Percentiles rank a stretch among this genome's conserved stretches.
phyloP scores from a whole-genome alignment of 2,329 filamentous ascomycete species.

The Cladosporium sp. region DNA sequence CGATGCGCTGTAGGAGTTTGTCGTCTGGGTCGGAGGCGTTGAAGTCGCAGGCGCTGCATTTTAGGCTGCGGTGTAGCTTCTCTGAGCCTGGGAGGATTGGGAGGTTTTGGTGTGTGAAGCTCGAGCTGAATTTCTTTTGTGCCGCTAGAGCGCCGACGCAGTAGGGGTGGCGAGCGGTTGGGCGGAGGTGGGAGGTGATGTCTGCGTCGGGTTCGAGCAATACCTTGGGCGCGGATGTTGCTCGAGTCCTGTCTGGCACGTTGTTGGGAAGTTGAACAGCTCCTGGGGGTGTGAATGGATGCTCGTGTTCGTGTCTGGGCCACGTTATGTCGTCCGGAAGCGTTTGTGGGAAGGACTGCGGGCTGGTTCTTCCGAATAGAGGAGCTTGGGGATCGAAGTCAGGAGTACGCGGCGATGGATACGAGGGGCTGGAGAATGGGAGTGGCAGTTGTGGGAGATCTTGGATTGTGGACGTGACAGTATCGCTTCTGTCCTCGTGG shows the following conservation, averaged over 20 bases:
- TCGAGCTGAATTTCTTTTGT: background rate
- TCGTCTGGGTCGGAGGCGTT: conserved; percentile 2
- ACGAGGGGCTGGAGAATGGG: background rate
- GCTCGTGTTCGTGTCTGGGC: background rate
- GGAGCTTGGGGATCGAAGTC: background rate
- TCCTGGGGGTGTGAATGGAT: background rate
- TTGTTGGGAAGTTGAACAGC: background rate
- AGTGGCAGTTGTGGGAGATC: background rate
- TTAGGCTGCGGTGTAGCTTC: conserved; percentile 1
- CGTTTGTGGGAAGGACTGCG: background rate
- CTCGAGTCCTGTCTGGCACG: background rate
- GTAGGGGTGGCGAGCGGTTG: background rate
- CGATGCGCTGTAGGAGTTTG: conserved; percentile 17
- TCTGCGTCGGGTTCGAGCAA: background rate
- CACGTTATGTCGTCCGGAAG: background rate
- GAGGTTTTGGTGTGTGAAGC: conserved; percentile 1
- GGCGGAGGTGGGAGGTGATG: background rate
- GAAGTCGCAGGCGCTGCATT: conserved; percentile 7
- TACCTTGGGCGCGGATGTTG: background rate
- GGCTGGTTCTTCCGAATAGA: background rate
- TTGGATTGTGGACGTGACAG: background rate
- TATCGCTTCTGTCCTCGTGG: background rate
- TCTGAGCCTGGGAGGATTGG: conserved; percentile 4
- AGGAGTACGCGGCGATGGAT: background rate
- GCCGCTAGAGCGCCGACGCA: conserved; percentile 8